Evolutionary conservation across 139 green algal genomes (phyloP), one percentile per base, ranked within the genome.

Genomic region (Tetradesmus obliquus): DNA sequence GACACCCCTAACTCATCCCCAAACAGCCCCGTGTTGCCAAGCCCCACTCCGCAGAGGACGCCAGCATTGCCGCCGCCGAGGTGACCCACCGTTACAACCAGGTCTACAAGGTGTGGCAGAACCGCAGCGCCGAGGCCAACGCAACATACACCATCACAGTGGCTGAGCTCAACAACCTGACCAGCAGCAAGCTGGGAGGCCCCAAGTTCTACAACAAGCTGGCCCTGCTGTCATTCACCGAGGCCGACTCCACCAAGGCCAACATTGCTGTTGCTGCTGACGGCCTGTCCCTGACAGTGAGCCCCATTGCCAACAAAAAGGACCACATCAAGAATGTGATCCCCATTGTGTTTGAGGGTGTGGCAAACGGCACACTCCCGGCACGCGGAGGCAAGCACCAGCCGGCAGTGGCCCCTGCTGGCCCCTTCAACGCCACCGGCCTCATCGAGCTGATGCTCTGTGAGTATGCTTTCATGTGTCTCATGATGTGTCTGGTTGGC

Each of bases 51-150:
- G 12, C 15, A 76, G 66, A 76, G 2, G 15, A 76, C n/a, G 66
- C 66, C 66, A 76, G 17, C 15, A 24, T 24, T 76, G 66, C 66
- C 60, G 60, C 60, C 12, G 66, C 66, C 12, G 66, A n/a, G 66
- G 66, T 76, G 13, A 24, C 66, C 15, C 66, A 76, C 66, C 2
- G 66, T 19, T 76, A 76, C 66, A 76, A 76, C 66, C 66, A 76
- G 66, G 66, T 76, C 66, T 76, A 76, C 66, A 76, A 76, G 66
- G 66, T 76, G 66, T 76, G 66, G 66, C 66, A 76, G 66, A 76
- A 76, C 66, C 66, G 66, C 66, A 76, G 66, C 17, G 10, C 66
- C 17, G 66, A 76, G 15, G 66, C 17, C 66, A 76, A 76, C 66
- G 66, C 66, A 17, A 76, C 66, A n/a, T 76, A 76, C 66, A 76